Percentiles rank a stretch among this genome's conserved stretches.
These are phyloP conservation scores for Hypholoma sublateritium DNA, from an alignment of 768 basidiomycete genomes.

Conservation along the genomic window DNA sequence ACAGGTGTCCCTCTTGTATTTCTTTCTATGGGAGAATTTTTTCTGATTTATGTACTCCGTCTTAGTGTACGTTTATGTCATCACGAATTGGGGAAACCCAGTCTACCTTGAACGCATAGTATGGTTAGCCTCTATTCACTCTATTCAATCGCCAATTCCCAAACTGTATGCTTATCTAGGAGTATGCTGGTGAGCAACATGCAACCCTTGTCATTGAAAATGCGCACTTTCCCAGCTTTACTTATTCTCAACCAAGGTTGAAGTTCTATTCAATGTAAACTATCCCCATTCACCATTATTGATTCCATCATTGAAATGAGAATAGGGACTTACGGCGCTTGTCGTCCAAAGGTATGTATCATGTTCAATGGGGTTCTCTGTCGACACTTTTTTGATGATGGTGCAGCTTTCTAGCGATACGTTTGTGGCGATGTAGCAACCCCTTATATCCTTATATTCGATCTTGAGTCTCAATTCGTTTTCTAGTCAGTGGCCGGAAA, in stretches of 20 bases:
- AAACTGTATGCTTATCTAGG: slow-evolving; percentile 10
- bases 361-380: neutral
- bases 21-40: too few species aligned
- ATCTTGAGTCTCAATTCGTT: neutral
- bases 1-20: too few species aligned
- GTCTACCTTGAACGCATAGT: slow-evolving; percentile 16
- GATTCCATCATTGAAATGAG: neutral
- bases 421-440: slow-evolving; percentile 27
- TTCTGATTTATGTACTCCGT: too few species aligned
- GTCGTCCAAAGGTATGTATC: slow-evolving; percentile 25
- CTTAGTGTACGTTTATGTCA: too few species aligned
- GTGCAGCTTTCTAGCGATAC: slow-evolving; percentile 23
- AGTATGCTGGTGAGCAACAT: slow-evolving; percentile 19
- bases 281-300: neutral
- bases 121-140: slow-evolving; percentile 16
- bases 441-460: neutral
- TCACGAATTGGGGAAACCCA: slow-evolving; percentile 22
- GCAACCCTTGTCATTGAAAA: too few species aligned
- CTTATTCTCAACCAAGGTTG: slow-evolving; percentile 13
- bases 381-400: neutral
- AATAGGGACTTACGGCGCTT: slow-evolving; percentile 25
- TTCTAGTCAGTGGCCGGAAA: slow-evolving; percentile 26
- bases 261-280: slow-evolving; percentile 25
- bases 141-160: neutral
- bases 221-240: neutral